A percentile compares a stretch with the other conserved stretches of the same genome.
phyloP scores from a whole-genome alignment of 805 yeast genomes.

The Candida succiphila region DNA sequence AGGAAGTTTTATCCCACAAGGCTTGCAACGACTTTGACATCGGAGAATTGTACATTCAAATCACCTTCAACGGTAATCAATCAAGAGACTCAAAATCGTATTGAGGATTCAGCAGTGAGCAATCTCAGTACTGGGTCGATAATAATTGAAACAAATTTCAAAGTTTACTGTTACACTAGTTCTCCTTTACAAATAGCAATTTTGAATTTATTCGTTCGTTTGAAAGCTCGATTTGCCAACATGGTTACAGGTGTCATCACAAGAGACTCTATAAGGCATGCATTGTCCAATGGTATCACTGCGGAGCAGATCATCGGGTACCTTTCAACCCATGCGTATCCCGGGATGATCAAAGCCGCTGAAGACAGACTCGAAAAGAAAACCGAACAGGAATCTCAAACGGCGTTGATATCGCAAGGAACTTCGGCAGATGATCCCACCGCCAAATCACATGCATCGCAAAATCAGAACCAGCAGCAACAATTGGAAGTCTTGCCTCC shows the following conservation, averaged over 20 bases:
- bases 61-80: conserved; percentile 71
- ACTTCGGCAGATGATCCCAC: too few species aligned
- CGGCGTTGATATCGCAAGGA: conserved; percentile 24
- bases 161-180: conserved; percentile 84
- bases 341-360: conserved; percentile 73
- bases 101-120: conserved; percentile 7
- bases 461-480: conserved; percentile 33
- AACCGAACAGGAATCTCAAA: conserved; percentile 48
- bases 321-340: conserved; percentile 86
- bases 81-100: conserved; percentile 39
- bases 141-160: conserved; percentile 88
- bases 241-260: conserved; percentile 92
- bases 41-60: conserved; percentile 65
- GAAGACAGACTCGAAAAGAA: conserved; percentile 61
- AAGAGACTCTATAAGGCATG: conserved; percentile 81
- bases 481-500: conserved; percentile 71
- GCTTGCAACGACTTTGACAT: conserved; percentile 79
- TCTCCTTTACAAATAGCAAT: conserved; percentile 94
- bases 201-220: conserved; percentile 75
- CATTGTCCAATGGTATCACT: conserved; percentile 80
- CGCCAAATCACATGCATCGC: conserved; percentile 2
- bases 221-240: conserved; percentile 77
- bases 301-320: conserved; percentile 91
- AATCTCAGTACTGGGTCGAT: conserved; percentile 46
- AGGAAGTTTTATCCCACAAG: conserved; percentile 82